Evolutionary conservation across 257 asterid species (phyloP).

Genomic region (Nemophila menziesii): DNA sequence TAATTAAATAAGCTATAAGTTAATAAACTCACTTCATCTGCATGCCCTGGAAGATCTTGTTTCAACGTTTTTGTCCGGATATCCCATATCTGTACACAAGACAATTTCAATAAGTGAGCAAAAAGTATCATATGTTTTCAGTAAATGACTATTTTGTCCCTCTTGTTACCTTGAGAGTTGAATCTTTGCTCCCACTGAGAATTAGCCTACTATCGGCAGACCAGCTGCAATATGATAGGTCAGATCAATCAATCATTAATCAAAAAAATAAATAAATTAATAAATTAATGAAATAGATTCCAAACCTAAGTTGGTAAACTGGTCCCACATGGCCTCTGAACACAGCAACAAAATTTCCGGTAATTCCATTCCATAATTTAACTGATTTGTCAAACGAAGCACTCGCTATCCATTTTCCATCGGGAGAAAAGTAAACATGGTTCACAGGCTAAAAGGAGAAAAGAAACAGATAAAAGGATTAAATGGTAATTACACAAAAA

Average conservation of each 20-base stretch:
- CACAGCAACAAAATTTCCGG: slow-evolving; percentile 79
- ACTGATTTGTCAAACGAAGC: too few relatives aligned
- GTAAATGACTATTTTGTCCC: too few relatives aligned
- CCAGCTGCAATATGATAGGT: slow-evolving; percentile 52
- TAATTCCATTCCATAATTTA: slow-evolving; percentile 86
- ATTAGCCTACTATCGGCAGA: slow-evolving; percentile 93
- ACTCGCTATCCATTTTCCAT: too few relatives aligned
- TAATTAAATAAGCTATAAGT: neutral
- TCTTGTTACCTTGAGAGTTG: slow-evolving; percentile 67
- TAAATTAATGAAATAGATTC: slow-evolving; percentile 7
- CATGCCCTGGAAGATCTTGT: slow-evolving; percentile 96
- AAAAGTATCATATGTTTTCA: too few relatives aligned
- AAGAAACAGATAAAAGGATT: too few relatives aligned
- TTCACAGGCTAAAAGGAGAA: too few relatives aligned
- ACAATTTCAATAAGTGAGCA: too few relatives aligned
- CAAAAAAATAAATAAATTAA: slow-evolving; percentile 4
- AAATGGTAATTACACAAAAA: too few relatives aligned
- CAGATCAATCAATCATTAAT: slow-evolving; percentile 4
- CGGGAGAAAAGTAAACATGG: too few relatives aligned
- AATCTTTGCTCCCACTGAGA: slow-evolving; percentile 94
- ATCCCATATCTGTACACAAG: slow-evolving; percentile 66
- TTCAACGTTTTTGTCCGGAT: slow-evolving; percentile 72
- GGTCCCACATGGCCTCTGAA: slow-evolving; percentile 98
- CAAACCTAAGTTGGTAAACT: slow-evolving; percentile 88
- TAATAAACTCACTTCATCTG: slow-evolving; percentile 98